Evolutionary conservation across 768 basidiomycete species (phyloP).

Genomic region (Pulveroboletus sp.): DNA sequence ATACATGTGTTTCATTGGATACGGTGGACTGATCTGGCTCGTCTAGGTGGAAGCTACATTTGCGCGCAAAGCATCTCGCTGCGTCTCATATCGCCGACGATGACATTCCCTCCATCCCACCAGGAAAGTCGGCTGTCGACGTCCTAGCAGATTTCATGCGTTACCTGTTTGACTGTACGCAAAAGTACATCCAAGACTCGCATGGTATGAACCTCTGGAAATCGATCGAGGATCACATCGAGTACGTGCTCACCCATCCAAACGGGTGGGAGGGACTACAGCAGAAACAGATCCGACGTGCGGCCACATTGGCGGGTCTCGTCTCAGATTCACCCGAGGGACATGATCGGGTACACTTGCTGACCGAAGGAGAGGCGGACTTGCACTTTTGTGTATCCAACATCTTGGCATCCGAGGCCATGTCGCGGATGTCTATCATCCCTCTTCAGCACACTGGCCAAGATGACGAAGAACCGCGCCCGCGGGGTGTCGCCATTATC

Average conservation of each 20-base stretch:
- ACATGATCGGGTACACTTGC: slow-evolving; percentile 46
- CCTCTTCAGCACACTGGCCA: slow-evolving; percentile 17
- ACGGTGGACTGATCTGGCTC: not conserved
- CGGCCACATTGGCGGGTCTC: slow-evolving; percentile 51
- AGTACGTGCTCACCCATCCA: slow-evolving; percentile 58
- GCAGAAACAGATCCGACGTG: slow-evolving; percentile 53
- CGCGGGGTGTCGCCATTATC: slow-evolving; percentile 41
- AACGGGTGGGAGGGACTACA: slow-evolving; percentile 66
- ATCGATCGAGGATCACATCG: slow-evolving; percentile 39
- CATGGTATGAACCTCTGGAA: slow-evolving; percentile 47
- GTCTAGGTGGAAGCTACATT: slow-evolving; percentile 37
- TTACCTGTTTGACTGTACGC: slow-evolving; percentile 44
- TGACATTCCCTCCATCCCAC: slow-evolving; percentile 41
- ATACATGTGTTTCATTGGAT: not conserved
- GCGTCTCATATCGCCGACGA: slow-evolving; percentile 31
- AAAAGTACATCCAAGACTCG: slow-evolving; percentile 46
- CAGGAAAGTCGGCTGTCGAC: slow-evolving; percentile 38
- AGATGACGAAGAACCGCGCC: slow-evolving; percentile 21
- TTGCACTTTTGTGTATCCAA: slow-evolving; percentile 54
- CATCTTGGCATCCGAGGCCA: slow-evolving; percentile 37
- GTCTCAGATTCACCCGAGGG: slow-evolving; percentile 39
- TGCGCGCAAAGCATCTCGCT: slow-evolving; percentile 34
- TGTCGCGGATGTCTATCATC: slow-evolving; percentile 18
- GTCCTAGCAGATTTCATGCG: slow-evolving; percentile 48
- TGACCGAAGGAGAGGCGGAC: slow-evolving; percentile 67